Conservation (phyloP, 2,329 filamentous ascomycete genomes). For the Claviceps cyperi region DNA sequence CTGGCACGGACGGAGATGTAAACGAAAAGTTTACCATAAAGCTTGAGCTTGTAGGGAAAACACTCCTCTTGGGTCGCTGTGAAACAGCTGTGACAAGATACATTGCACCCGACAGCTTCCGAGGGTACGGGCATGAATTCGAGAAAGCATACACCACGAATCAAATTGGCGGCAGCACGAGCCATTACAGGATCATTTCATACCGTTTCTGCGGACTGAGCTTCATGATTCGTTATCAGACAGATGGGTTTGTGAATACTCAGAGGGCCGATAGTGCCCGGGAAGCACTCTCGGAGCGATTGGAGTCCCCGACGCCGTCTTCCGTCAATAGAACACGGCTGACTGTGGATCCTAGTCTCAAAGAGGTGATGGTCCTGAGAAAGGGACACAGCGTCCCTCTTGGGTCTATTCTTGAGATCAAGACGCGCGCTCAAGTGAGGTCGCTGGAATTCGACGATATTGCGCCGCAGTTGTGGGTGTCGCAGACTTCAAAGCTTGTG, state of each 20-base stretch:
- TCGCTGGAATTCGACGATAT: slow-evolving; percentile 20
- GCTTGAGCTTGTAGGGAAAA: slow-evolving; percentile 23
- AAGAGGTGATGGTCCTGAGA: slow-evolving; percentile 17
- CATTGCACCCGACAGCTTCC: slow-evolving; percentile 21
- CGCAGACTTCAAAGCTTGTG: slow-evolving; percentile 32
- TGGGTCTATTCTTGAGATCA: slow-evolving; percentile 28
- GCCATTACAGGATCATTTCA: slow-evolving; percentile 29
- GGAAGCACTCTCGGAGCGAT: slow-evolving; percentile 9
- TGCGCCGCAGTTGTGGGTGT: slow-evolving; percentile 28
- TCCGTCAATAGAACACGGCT: neutral
- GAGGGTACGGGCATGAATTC: slow-evolving; percentile 29
- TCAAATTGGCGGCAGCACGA: slow-evolving; percentile 22
- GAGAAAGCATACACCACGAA: slow-evolving; percentile 27
- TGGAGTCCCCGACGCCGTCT: slow-evolving; percentile 15
- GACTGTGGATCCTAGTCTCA: slow-evolving; percentile 3
- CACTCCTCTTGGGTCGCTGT: slow-evolving; percentile 23
- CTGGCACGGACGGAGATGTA: slow-evolving; percentile 9
- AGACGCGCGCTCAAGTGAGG: slow-evolving; percentile 23
- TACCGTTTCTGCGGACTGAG: slow-evolving; percentile 27
- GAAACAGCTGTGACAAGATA: slow-evolving; percentile 16
- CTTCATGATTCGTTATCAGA: slow-evolving; percentile 28
- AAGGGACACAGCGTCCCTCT: slow-evolving; percentile 18
- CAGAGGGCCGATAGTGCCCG: too few relatives aligned
- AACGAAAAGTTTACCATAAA: slow-evolving; percentile 25
- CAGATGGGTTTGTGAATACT: slow-evolving; percentile 23